Base-by-base conservation (phyloP, 352 stramenopile species). In the Globisporangium spiculum region DNA sequence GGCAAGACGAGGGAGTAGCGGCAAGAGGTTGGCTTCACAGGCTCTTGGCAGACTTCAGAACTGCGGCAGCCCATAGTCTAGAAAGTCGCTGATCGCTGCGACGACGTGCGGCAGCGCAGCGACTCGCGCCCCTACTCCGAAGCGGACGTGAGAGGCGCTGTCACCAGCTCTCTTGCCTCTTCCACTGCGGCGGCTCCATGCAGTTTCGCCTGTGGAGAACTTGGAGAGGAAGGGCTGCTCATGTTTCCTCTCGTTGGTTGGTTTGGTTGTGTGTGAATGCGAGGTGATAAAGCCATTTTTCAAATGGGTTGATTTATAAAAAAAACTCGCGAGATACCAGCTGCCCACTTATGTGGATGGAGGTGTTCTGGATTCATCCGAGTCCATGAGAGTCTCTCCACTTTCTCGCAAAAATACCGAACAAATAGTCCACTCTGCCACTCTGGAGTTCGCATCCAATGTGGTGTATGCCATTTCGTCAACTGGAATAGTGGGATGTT, bases 61-160 rank as follows among this genome's bases (percentile, higher is more conserved):
- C 36, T 24, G 53, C 38, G 18, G 55, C 1, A 60, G 16, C 1
- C 27, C 55, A 16, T 14, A 60, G 55, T 60, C 55, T 18, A 60
- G 55, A 44, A 8, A 60, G 55, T 46, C 30, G 55, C 55, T 60
- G 27, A 46, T 46, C 6, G 27, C 8, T 7, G 26, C n/a, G 27
- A 44, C 3, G 16, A 61, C 30, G 9, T 61, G 55, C 30, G 30
- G 30, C 30, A 61, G 6, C 20, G 56, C 32, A 10, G 56, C 22
- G 20, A 36, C 10, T 30, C 26, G 56, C 18, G 8, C 56, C 0
- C 30, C 26, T 66, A 22, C 27, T 46, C 44, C 59, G 38, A 7
- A 22, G 4, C 16, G n/a, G 60, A 58, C 16, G 56, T 26, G 30
- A 58, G 44, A 38, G 38, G 5, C 5, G 26, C 71, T 70, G 59